Evolutionary conservation across 2,329 filamentous ascomycete species (phyloP).

Genomic region (Trichophyton equinum): DNA sequence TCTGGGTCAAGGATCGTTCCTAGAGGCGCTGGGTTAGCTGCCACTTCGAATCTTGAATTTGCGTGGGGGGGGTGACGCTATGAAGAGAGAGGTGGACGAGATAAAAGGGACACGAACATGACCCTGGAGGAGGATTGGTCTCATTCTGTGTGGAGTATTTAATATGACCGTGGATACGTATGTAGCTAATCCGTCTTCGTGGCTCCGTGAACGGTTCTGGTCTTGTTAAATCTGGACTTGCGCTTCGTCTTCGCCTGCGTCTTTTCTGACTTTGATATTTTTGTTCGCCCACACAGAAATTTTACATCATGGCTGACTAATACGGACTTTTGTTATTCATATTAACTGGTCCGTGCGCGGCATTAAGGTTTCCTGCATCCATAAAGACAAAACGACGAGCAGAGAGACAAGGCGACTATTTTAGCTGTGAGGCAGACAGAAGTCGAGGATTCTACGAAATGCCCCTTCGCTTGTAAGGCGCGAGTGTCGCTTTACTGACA

Average conservation of each 20-base stretch:
- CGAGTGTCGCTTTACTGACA: too few species aligned
- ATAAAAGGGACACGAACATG: slow-evolving; percentile 47
- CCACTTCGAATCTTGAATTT: not conserved
- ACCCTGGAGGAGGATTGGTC: slow-evolving; percentile 88
- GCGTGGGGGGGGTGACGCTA: not conserved
- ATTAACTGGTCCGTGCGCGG: not conserved
- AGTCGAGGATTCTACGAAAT: too few species aligned
- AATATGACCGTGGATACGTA: not conserved
- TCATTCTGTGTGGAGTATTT: slow-evolving; percentile 52
- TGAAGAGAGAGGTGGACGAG: not conserved
- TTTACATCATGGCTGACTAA: not conserved
- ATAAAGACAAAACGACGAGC: too few species aligned
- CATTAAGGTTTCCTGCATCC: too few species aligned
- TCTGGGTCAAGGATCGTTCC: slow-evolving; percentile 90
- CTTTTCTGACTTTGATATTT: not conserved
- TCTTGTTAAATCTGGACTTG: not conserved
- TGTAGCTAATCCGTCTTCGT: not conserved
- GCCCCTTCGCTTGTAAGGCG: too few species aligned
- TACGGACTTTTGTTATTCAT: not conserved
- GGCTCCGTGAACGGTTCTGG: not conserved
- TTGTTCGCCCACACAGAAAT: not conserved
- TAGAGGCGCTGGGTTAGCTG: slow-evolving; percentile 24
- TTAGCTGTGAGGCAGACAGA: too few species aligned
- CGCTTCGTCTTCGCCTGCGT: slow-evolving; percentile 10
- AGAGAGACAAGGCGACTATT: too few species aligned